These are phyloP conservation scores for Penicillium diatomitis DNA, from an alignment of 495 filamentous ascomycete species.

Conservation along the genomic window DNA sequence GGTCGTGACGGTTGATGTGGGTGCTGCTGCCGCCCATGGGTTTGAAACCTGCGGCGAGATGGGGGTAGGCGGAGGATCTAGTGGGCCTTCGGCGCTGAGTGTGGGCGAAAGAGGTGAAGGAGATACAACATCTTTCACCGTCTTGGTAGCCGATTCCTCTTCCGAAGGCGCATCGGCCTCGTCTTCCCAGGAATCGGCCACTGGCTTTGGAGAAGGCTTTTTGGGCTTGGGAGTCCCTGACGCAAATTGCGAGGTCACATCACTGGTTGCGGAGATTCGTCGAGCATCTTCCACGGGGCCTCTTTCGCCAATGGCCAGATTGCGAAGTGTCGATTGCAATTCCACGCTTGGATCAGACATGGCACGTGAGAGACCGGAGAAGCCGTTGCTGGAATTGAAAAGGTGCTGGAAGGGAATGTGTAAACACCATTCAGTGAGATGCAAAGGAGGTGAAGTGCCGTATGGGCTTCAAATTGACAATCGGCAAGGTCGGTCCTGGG, in stretches of 20 bases:
- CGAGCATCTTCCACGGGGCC: slow-evolving; percentile 26
- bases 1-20: slow-evolving; percentile 13
- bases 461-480: neutral
- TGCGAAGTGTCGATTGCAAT: slow-evolving; percentile 36
- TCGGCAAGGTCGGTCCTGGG: neutral
- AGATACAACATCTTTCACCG: slow-evolving; percentile 1
- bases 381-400: too few species aligned
- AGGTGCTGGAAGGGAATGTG: neutral
- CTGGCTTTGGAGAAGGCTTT: slow-evolving; percentile 29
- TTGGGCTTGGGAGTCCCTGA: slow-evolving; percentile 24
- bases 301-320: slow-evolving; percentile 35
- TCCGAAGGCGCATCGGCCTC: slow-evolving; percentile 41
- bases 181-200: slow-evolving; percentile 85
- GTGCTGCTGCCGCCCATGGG: slow-evolving; percentile 10
- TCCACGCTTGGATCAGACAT: slow-evolving; percentile 25
- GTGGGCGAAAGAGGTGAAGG: slow-evolving; percentile 20
- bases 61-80: slow-evolving; percentile 53
- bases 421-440: neutral
- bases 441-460: neutral
- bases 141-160: slow-evolving; percentile 19
- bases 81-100: slow-evolving; percentile 30
- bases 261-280: slow-evolving; percentile 7
- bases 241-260: slow-evolving; percentile 2
- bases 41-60: slow-evolving; percentile 41
- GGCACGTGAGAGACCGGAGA: slow-evolving; percentile 1